Conservation (phyloP, 2,329 filamentous ascomycete genomes). For the Coniochaeta sp. region DNA sequence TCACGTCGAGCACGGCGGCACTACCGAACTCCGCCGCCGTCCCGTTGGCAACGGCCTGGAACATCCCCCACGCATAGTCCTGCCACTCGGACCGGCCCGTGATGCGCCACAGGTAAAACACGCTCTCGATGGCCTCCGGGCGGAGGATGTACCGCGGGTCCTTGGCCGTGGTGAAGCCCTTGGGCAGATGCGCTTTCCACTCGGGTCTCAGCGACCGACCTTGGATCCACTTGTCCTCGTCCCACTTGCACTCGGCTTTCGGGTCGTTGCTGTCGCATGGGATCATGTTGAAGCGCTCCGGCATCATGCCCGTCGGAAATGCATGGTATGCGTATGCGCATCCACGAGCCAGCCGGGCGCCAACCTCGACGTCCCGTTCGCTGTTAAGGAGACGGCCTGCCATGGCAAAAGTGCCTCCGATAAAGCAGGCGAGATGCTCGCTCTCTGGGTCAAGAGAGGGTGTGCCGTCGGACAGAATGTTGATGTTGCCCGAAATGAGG, state of each 20-base stretch:
- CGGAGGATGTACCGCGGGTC: conserved; percentile 44
- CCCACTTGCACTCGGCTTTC: conserved; percentile 50
- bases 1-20: conserved; percentile 42
- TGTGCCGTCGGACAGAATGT: conserved; percentile 14
- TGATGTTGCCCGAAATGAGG: conserved; percentile 45
- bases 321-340: conserved; percentile 55
- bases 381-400: conserved; percentile 53
- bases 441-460: conserved; percentile 21
- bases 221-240: conserved; percentile 30
- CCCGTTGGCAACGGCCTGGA: conserved; percentile 32
- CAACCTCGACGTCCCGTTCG: conserved; percentile 45
- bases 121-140: conserved; percentile 21
- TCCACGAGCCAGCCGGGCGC: conserved; percentile 48
- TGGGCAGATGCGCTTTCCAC: conserved; percentile 33
- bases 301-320: conserved; percentile 48
- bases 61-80: conserved; percentile 49
- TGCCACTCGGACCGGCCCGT: conserved; percentile 38
- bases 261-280: conserved; percentile 30
- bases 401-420: conserved; percentile 63
- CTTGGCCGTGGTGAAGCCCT: conserved; percentile 55
- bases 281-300: conserved; percentile 31
- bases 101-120: conserved; percentile 46
- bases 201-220: conserved; percentile 21
- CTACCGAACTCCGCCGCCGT: conserved; percentile 38
- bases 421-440: conserved; percentile 62